These are phyloP conservation scores for Verticillium longisporum DNA, from an alignment of 2,329 filamentous ascomycete species.

Conservation along the genomic window DNA sequence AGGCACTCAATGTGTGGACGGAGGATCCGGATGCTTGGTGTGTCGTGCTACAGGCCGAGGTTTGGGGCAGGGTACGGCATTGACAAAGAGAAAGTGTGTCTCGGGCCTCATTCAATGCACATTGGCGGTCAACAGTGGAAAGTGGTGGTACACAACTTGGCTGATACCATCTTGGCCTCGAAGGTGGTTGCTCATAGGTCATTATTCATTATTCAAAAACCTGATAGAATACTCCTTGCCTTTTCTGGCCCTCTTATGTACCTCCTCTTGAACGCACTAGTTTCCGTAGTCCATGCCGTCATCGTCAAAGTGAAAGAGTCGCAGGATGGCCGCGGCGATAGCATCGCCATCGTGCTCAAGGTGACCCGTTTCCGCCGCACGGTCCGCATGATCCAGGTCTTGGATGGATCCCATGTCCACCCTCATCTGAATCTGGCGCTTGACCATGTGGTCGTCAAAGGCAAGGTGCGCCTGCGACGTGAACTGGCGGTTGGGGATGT, in stretches of 20 bases:
- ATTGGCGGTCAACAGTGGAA: no score
- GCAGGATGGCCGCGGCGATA: conserved; percentile 61
- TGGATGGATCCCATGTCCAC: conserved; percentile 55
- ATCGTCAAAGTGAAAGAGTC: conserved; percentile 43
- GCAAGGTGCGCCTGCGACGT: conserved; percentile 77
- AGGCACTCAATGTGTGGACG: background rate
- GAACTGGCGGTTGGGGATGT: conserved; percentile 56
- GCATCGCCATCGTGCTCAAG: conserved; percentile 64
- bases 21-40: background rate
- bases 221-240: no score
- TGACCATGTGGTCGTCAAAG: conserved; percentile 63
- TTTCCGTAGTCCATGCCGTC: conserved; percentile 22
- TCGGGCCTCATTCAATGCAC: no score
- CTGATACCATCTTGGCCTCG: no score
- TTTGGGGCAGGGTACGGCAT: conserved; percentile 12
- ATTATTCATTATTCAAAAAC: no score
- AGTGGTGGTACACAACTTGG: no score
- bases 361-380: conserved; percentile 54
- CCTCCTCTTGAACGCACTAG: background rate
- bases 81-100: no score
- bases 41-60: background rate
- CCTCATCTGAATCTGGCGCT: conserved; percentile 53
- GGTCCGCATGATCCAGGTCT: conserved; percentile 52
- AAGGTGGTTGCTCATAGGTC: no score
- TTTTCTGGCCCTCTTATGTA: no score